Evolutionary conservation across 768 basidiomycete genomes (phyloP), one percentile per base, ranked within the genome.

Genomic region (Termitomyces sp.): DNA sequence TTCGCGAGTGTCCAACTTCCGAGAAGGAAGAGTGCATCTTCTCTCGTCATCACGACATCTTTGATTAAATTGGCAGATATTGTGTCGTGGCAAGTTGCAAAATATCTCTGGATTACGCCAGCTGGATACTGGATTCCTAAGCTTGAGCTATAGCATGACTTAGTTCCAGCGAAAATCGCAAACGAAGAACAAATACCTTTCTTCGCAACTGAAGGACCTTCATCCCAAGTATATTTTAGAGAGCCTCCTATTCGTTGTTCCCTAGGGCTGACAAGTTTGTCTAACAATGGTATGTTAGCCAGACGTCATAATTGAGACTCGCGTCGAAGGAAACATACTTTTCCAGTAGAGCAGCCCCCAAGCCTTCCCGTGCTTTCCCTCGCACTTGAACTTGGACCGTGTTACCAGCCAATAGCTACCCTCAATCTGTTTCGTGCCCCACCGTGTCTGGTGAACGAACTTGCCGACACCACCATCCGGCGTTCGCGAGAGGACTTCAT

Each of bases 291-390:
- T 45, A n/a, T 60, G 57, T 42, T 55, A 50, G 46, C n/a, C n/a
- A 51, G 49, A 60, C 38, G 56, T 42, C 9, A 46, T 22, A 36
- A 63, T 36, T 39, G 42, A 53, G 24, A 42, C 18, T n/a, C 52
- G 48, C 22, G 44, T 59, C 3, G n/a, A 32, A 13, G 22, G 28
- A 20, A 18, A 75, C 85, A 61, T 56, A 92, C 92, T 91, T 77
- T 81, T 85, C 91, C 92, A 94, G 58, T 86, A 80, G 5, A 94
- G 75, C 61, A 79, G 77, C 7, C 92, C 92, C 93, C 93, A 94
- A 18, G 84, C 92, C 71, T 88, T 92, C 2, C 92, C 92, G 66
- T 92, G 89, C 32, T 73, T 78, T 32, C 91, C 91, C 65, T 87
- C 86, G 46, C 78, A 77, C 73, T 93, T 94, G 70, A 93, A 84